phyloP scores from a whole-genome alignment of 352 stramenopile genomes.

The Globisporangium paddicum region DNA sequence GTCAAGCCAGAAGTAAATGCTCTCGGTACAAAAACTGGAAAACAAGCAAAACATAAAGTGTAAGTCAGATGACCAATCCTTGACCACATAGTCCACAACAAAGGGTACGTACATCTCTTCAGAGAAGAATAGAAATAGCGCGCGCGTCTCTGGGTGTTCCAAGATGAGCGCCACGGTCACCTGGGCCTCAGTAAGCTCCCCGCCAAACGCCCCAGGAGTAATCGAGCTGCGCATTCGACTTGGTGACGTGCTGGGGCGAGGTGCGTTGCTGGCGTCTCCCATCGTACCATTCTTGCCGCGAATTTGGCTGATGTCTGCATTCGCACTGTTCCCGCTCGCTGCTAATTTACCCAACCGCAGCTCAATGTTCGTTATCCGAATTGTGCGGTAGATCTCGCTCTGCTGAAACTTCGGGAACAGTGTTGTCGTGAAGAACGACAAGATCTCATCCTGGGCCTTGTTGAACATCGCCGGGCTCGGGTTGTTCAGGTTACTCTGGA shows the following conservation, averaged over 20 bases:
- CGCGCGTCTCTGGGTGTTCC: constrained; percentile 52
- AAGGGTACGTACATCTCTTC: constrained; percentile 64
- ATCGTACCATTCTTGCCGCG: neutral
- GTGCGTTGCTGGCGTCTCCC: neutral
- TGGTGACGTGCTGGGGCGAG: constrained; percentile 3
- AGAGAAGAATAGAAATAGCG: constrained; percentile 66
- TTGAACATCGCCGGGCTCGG: constrained; percentile 66
- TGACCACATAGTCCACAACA: neutral
- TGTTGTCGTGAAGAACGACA: constrained; percentile 55
- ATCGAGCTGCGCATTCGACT: neutral
- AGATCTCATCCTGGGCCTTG: constrained; percentile 64
- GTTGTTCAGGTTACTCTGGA: constrained; percentile 29
- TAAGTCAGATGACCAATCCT: neutral
- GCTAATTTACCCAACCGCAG: constrained; percentile 18
- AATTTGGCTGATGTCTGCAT: neutral
- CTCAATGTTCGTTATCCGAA: constrained; percentile 36
- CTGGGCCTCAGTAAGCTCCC: constrained; percentile 26
- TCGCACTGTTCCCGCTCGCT: constrained; percentile 15
- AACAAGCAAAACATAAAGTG: neutral
- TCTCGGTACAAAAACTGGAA: constrained; percentile 68
- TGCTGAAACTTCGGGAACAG: constrained; percentile 75
- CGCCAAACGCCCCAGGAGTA: neutral
- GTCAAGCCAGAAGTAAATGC: constrained; percentile 83
- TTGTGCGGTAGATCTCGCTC: constrained; percentile 55
- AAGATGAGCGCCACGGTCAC: constrained; percentile 58